Conservation (phyloP, 2,329 filamentous ascomycete species). For the Fusarium sulawesiense region DNA sequence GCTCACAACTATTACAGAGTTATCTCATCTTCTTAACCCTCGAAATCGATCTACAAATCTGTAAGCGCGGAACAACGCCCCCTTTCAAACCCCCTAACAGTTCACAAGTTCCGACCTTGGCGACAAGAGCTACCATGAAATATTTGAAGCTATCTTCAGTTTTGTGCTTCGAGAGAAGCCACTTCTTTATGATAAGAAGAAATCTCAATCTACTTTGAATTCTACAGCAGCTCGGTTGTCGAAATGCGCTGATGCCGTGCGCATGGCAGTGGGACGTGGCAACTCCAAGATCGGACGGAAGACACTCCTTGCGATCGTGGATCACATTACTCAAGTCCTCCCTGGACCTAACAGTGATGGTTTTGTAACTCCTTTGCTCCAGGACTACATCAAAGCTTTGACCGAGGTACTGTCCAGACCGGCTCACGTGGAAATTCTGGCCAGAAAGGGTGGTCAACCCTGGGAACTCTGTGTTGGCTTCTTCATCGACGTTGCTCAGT, state of each 20-base stretch:
- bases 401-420: conserved; percentile 75
- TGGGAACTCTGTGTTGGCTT: conserved; percentile 80
- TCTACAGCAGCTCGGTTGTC: conserved; percentile 68
- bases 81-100: conserved; percentile 13
- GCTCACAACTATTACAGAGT: conserved; percentile 46
- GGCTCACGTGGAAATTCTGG: conserved; percentile 83
- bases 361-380: conserved; percentile 75
- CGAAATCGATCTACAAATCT: conserved; percentile 52
- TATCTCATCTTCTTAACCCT: conserved; percentile 54
- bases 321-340: conserved; percentile 83
- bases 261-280: conserved; percentile 77
- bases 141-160: conserved; percentile 84
- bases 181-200: conserved; percentile 66
- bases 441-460: conserved; percentile 63
- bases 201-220: conserved; percentile 58
- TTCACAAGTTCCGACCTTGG: conserved; percentile 60
- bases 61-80: conserved; percentile 42
- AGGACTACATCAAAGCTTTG: conserved; percentile 84
- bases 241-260: conserved; percentile 76
- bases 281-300: conserved; percentile 76
- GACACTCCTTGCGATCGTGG: conserved; percentile 80
- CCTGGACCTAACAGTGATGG: conserved; percentile 69
- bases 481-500: conserved; percentile 71
- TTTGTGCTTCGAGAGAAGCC: conserved; percentile 76
- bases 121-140: conserved; percentile 82